Conservation (phyloP, 2,329 filamentous ascomycete genomes). For the Fusarium poae region DNA sequence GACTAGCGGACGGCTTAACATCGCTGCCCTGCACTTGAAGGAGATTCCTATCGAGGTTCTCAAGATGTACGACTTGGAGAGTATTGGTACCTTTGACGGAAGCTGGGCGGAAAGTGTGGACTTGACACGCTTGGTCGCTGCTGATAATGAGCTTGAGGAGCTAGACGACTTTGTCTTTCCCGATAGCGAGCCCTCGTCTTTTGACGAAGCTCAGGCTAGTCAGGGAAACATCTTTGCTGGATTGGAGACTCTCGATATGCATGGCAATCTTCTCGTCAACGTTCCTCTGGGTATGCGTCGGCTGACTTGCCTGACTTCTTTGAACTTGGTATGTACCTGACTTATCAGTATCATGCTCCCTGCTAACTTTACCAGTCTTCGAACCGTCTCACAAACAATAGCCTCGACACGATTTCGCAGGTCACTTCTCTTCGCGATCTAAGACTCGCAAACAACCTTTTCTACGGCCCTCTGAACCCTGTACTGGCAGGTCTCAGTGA, state of each 20-base stretch:
- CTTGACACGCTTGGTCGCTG: constrained; percentile 83
- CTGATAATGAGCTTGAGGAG: constrained; percentile 86
- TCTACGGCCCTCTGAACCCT: constrained; percentile 75
- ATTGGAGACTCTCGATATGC: constrained; percentile 84
- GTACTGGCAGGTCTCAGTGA: constrained; percentile 73
- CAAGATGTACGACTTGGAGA: constrained; percentile 88
- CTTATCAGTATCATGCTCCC: not conserved
- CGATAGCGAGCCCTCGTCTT: constrained; percentile 70
- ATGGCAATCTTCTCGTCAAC: constrained; percentile 81
- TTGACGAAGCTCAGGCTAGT: constrained; percentile 74
- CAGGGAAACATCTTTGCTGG: constrained; percentile 83
- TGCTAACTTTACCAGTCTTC: constrained; percentile 69
- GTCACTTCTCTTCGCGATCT: constrained; percentile 81
- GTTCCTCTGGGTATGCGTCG: constrained; percentile 82
- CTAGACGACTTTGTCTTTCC: constrained; percentile 84
- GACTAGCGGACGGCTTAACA: constrained; percentile 85
- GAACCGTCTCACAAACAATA: constrained; percentile 81
- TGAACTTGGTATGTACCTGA: constrained; percentile 77
- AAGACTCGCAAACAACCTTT: constrained; percentile 81
- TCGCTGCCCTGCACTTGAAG: constrained; percentile 84
- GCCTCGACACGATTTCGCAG: constrained; percentile 79
- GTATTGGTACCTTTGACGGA: constrained; percentile 70
- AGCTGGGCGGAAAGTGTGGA: constrained; percentile 95
- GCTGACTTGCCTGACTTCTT: constrained; percentile 78
- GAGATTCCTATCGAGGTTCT: constrained; percentile 86